Percentiles rank a stretch among this genome's conserved stretches.
These are phyloP conservation scores for Talaromyces sp. DNA, from an alignment of 2,329 filamentous ascomycete genomes.

Conservation along the genomic window DNA sequence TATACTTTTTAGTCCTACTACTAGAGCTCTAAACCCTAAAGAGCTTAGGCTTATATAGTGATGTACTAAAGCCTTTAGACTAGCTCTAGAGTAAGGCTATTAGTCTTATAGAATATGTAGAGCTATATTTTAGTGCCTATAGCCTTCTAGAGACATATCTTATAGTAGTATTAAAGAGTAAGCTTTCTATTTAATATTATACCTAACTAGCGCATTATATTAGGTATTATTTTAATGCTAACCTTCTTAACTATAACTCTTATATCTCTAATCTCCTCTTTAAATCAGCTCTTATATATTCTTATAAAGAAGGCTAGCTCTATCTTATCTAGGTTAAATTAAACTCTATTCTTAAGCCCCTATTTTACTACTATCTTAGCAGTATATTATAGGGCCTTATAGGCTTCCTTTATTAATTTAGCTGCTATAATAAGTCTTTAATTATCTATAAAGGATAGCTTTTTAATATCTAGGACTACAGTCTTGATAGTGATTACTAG, in stretches of 20 bases:
- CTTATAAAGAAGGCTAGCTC: neutral
- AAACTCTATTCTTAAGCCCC: neutral
- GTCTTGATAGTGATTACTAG: neutral
- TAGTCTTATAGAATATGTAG: neutral
- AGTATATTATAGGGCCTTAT: too few relatives aligned
- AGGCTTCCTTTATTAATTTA: too few relatives aligned
- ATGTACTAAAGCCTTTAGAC: neutral
- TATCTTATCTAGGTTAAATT: neutral
- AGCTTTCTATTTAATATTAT: neutral
- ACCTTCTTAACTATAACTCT: neutral
- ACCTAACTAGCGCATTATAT: neutral
- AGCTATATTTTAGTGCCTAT: too few relatives aligned
- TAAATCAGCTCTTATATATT: neutral
- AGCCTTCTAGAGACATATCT: too few relatives aligned
- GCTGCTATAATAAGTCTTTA: too few relatives aligned
- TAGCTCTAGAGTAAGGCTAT: neutral
- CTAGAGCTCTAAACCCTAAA: neutral
- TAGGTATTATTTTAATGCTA: too few relatives aligned
- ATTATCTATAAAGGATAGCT: too few relatives aligned
- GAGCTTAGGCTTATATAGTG: neutral
- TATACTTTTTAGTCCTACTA: neutral
- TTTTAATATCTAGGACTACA: too few relatives aligned
- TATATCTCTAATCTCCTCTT: neutral
- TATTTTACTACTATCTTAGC: neutral
- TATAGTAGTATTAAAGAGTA: neutral